Conservation (phyloP, 495 filamentous ascomycete species). For the Neurospora discreta region DNA sequence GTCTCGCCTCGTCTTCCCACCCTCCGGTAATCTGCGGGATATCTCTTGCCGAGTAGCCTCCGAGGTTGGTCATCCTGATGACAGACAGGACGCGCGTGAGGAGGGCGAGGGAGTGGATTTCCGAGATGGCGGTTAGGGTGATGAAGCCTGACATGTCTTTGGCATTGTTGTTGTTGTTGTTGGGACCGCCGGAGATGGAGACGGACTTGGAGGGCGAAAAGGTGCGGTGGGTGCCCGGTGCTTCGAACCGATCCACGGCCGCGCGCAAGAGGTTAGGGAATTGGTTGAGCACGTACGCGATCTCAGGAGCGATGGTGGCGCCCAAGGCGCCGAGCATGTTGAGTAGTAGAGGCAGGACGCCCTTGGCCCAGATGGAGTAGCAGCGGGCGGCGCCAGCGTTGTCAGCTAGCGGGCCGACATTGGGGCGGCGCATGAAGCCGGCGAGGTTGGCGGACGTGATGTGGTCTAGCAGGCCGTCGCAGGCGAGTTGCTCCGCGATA, state of each 20-base stretch:
- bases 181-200: not conserved
- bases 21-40: slow-evolving; percentile 50
- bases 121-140: slow-evolving; percentile 57
- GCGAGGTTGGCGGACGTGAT: slow-evolving; percentile 68
- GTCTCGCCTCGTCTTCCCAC: slow-evolving; percentile 50
- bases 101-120: slow-evolving; percentile 66
- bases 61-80: slow-evolving; percentile 46
- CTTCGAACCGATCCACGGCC: slow-evolving; percentile 49
- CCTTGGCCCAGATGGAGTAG: slow-evolving; percentile 80
- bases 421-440: slow-evolving; percentile 53
- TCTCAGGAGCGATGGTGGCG: slow-evolving; percentile 65
- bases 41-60: slow-evolving; percentile 24
- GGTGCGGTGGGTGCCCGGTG: slow-evolving; percentile 36
- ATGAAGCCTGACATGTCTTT: slow-evolving; percentile 35
- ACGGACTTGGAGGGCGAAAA: not conserved
- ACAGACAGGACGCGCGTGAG: slow-evolving; percentile 54
- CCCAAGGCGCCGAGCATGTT: slow-evolving; percentile 80
- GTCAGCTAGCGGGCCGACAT: slow-evolving; percentile 56
- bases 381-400: slow-evolving; percentile 44
- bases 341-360: slow-evolving; percentile 78
- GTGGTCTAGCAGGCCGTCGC: slow-evolving; percentile 67
- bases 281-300: slow-evolving; percentile 74
- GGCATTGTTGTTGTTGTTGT: not conserved
- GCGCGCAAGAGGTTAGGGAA: slow-evolving; percentile 63
- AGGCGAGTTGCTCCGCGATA: slow-evolving; percentile 80